Evolutionary conservation across 1,284 basidiomycete genomes (phyloP).

Genomic region (Cutaneotrichosporon spelunceum): DNA sequence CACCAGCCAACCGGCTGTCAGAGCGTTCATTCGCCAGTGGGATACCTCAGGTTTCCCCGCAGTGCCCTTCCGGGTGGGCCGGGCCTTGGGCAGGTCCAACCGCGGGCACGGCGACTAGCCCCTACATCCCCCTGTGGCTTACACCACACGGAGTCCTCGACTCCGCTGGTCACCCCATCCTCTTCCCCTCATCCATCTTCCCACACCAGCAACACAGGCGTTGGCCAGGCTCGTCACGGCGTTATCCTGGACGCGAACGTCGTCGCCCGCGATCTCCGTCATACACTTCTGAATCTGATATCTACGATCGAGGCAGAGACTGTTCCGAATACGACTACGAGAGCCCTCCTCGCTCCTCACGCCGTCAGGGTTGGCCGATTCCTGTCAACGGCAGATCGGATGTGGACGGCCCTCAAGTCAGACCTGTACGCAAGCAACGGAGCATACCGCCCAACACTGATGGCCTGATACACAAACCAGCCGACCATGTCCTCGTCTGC

Average conservation of each 20-base stretch:
- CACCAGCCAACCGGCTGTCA: background rate
- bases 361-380: background rate
- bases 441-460: background rate
- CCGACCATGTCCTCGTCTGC: background rate
- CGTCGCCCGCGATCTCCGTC: background rate
- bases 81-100: background rate
- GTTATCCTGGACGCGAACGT: background rate
- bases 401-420: background rate
- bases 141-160: conserved; percentile 7
- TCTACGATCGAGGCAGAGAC: background rate
- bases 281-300: background rate
- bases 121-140: conserved; percentile 6
- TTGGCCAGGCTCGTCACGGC: too few relatives aligned
- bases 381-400: background rate
- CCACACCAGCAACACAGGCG: too few relatives aligned
- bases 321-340: background rate
- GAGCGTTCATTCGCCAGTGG: background rate
- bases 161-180: background rate
- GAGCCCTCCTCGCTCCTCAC: background rate
- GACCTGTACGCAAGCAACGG: background rate
- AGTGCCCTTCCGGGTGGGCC: background rate
- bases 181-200: background rate
- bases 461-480: background rate
- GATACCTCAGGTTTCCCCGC: background rate
- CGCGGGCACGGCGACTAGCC: background rate